These are phyloP conservation scores for Pleoardoris graminearum DNA, from an alignment of 2,329 filamentous ascomycete species.

Conservation along the genomic window DNA sequence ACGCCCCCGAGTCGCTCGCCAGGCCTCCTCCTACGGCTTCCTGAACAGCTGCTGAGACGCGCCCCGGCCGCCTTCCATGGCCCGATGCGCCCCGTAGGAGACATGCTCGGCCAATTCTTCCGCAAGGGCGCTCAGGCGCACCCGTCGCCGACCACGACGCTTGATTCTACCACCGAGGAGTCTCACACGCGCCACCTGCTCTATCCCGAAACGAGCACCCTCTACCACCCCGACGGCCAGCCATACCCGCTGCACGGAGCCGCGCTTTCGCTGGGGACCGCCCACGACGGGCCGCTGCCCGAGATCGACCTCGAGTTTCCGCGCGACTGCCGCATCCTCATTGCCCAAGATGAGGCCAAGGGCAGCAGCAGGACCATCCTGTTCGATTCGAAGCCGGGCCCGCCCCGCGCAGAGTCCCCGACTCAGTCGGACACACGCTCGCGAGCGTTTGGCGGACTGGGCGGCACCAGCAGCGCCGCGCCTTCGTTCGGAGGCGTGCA, in stretches of 20 bases:
- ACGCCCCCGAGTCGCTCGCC: conserved; percentile 25
- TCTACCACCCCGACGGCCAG: conserved; percentile 43
- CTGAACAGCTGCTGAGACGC: conserved; percentile 20
- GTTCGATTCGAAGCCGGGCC: conserved; percentile 48
- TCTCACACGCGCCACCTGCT: conserved; percentile 48
- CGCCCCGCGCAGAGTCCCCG: conserved; percentile 36
- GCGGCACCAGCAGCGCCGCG: conserved; percentile 23
- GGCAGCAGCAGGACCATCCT: conserved; percentile 43
- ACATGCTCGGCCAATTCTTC: conserved; percentile 49
- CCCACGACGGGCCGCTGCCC: conserved; percentile 42
- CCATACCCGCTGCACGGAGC: conserved; percentile 40
- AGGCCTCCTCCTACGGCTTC: conserved; percentile 20
- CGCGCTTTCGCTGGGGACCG: conserved; percentile 34
- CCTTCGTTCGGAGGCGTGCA: conserved; percentile 37
- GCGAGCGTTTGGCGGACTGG: conserved; percentile 26
- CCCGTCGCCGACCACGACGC: conserved; percentile 30
- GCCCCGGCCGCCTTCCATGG: conserved; percentile 9
- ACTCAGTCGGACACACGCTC: conserved; percentile 28
- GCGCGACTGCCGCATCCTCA: conserved; percentile 48
- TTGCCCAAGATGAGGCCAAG: conserved; percentile 48
- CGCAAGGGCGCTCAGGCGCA: conserved; percentile 35
- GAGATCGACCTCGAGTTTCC: conserved; percentile 49
- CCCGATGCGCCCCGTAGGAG: conserved; percentile 21
- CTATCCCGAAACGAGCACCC: conserved; percentile 44
- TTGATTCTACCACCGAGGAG: conserved; percentile 47